phyloP scores from a whole-genome alignment of 2,329 filamentous ascomycete genomes.

The Alternaria sp. region DNA sequence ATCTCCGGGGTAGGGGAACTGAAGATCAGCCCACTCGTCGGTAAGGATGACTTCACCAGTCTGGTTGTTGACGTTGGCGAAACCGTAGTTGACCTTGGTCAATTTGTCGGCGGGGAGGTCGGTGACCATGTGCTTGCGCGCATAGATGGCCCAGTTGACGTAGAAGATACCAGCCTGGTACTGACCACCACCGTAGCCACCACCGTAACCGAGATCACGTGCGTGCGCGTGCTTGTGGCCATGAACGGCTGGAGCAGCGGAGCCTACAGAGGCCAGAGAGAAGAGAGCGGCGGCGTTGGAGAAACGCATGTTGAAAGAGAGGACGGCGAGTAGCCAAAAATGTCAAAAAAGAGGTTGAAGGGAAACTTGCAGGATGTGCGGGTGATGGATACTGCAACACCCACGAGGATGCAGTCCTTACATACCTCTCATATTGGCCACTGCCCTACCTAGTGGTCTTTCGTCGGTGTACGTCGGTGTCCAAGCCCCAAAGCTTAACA shows the following conservation, averaged over 20 bases:
- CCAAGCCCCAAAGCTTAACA: slow-evolving; percentile 10
- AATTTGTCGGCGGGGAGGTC: slow-evolving; percentile 80
- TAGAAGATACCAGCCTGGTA: slow-evolving; percentile 74
- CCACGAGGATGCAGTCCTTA: background rate
- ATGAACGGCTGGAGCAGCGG: slow-evolving; percentile 17
- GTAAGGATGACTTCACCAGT: slow-evolving; percentile 68
- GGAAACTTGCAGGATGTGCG: background rate
- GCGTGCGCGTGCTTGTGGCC: slow-evolving; percentile 6
- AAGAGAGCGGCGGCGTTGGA: slow-evolving; percentile 25
- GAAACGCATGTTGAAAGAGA: slow-evolving; percentile 32
- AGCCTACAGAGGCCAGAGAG: slow-evolving; percentile 22
- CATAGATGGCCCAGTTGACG: slow-evolving; percentile 83
- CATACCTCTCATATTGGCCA: background rate
- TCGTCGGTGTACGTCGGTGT: slow-evolving; percentile 8
- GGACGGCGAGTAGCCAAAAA: slow-evolving; percentile 25
- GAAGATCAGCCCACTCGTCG: slow-evolving; percentile 41
- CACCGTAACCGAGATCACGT: background rate
- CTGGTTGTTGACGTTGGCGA: slow-evolving; percentile 82
- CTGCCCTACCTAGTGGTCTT: slow-evolving; percentile 1
- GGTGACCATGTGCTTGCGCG: slow-evolving; percentile 78
- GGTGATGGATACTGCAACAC: background rate
- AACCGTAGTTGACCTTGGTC: slow-evolving; percentile 88
- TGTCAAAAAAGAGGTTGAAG: slow-evolving; percentile 6
- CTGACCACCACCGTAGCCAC: slow-evolving; percentile 36
- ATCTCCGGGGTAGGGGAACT: slow-evolving; percentile 72